Percentiles rank a stretch among this genome's conserved stretches.
phyloP scores from a whole-genome alignment of 179 eudicot species.

The Beta lomatogona region DNA sequence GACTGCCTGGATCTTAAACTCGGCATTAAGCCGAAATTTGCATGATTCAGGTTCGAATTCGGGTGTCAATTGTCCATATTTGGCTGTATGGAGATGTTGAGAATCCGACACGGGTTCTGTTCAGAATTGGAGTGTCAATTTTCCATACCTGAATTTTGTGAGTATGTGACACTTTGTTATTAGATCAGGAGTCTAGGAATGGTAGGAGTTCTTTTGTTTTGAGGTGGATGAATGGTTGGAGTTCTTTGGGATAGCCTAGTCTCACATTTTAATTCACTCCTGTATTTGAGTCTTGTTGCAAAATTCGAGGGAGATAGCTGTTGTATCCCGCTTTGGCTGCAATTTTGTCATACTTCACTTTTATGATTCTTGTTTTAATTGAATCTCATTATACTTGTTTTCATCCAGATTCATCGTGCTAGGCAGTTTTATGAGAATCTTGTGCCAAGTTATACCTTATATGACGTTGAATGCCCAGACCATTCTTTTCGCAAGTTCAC shows the following conservation, averaged over 20 bases:
- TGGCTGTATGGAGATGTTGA: not conserved
- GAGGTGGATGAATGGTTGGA: not conserved
- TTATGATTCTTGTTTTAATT: not conserved
- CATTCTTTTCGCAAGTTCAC: constrained; percentile 90
- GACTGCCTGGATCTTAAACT: not conserved
- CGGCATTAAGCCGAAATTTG: not conserved
- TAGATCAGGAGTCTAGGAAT: not conserved
- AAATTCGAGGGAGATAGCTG: not conserved
- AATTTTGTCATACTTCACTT: not conserved
- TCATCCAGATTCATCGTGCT: constrained; percentile 62
- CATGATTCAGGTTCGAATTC: not conserved
- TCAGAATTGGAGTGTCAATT: too few species aligned
- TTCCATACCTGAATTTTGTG: not conserved
- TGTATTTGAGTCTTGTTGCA: not conserved
- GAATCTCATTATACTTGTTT: constrained; percentile 19
- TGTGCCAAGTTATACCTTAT: constrained; percentile 82
- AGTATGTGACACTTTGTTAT: not conserved
- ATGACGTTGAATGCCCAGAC: constrained; percentile 89
- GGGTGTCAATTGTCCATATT: not conserved
- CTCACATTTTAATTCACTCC: not conserved
- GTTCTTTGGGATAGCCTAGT: constrained; percentile 2
- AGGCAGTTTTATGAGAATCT: constrained; percentile 90
- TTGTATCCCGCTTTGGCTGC: constrained; percentile 3
- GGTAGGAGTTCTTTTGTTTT: not conserved
- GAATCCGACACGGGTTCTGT: not conserved